These are phyloP conservation scores for Pseudonectria buxi DNA, from an alignment of 2,329 filamentous ascomycete genomes.

Conservation along the genomic window DNA sequence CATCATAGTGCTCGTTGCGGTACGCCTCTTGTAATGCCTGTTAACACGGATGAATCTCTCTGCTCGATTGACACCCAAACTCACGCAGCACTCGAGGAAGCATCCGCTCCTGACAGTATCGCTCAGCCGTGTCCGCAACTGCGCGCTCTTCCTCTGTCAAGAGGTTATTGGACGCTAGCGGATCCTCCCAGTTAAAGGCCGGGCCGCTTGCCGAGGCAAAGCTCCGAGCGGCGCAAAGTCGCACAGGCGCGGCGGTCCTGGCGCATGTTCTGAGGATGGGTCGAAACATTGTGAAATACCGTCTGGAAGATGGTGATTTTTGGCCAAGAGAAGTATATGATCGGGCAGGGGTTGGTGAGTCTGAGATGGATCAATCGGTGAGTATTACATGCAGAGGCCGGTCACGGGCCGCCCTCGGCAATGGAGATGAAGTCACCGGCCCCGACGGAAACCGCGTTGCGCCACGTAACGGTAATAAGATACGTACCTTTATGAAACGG, in stretches of 20 bases:
- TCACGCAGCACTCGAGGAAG: conserved; percentile 78
- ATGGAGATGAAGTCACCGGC: too few species aligned
- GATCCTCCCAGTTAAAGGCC: conserved; percentile 86
- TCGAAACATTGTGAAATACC: conserved; percentile 23
- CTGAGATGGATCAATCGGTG: too few species aligned
- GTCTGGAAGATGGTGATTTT: background rate
- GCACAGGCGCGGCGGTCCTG: conserved; percentile 17
- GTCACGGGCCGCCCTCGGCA: too few species aligned
- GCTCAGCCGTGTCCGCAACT: conserved; percentile 82
- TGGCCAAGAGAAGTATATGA: background rate
- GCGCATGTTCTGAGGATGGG: conserved; percentile 24
- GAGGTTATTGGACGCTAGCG: conserved; percentile 65
- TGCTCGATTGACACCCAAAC: conserved; percentile 4
- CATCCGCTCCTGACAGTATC: conserved; percentile 89
- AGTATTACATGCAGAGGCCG: too few species aligned
- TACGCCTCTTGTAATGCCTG: conserved; percentile 59
- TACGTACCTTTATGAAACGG: background rate
- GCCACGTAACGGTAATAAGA: too few species aligned
- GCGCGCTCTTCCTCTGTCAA: conserved; percentile 87
- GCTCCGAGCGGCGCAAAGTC: conserved; percentile 23
- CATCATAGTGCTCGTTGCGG: conserved; percentile 77
- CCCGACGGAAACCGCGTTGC: background rate
- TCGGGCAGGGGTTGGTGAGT: too few species aligned
- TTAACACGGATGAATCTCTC: conserved; percentile 5
- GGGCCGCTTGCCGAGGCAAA: conserved; percentile 31